Percentiles rank a stretch among this genome's conserved stretches.
Conservation (phyloP, 768 basidiomycete genomes). For the Clitopilus passeckerianus region DNA sequence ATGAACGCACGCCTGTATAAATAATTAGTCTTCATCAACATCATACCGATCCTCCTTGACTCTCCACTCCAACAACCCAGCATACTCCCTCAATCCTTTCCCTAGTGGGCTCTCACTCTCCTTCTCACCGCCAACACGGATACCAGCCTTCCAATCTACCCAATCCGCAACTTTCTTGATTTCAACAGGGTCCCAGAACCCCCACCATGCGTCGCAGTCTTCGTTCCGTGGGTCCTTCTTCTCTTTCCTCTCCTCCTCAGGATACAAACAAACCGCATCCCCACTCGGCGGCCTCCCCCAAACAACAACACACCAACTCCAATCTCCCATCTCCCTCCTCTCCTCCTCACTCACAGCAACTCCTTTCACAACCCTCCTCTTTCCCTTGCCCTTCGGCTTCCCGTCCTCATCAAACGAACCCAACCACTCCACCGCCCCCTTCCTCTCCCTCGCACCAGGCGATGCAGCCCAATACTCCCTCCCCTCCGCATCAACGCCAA, state of each 20-base stretch:
- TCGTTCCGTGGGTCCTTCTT: conserved; percentile 31
- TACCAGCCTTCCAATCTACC: conserved; percentile 46
- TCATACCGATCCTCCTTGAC: conserved; percentile 29
- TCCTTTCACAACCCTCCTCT: conserved; percentile 36
- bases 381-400: conserved; percentile 18
- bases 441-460: conserved; percentile 54
- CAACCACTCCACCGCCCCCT: conserved; percentile 40
- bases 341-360: conserved; percentile 39
- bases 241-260: conserved; percentile 6
- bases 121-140: conserved; percentile 26
- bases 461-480: conserved; percentile 65
- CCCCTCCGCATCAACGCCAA: conserved; percentile 70
- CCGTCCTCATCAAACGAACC: conserved; percentile 9
- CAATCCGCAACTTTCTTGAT: conserved; percentile 63
- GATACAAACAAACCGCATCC: neutral
- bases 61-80: conserved; percentile 57
- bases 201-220: conserved; percentile 77
- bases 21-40: neutral
- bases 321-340: conserved; percentile 48
- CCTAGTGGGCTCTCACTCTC: conserved; percentile 29
- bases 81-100: conserved; percentile 53
- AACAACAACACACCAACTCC: conserved; percentile 78
- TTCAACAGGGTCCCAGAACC: conserved; percentile 60
- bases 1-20: neutral
- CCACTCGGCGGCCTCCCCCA: conserved; percentile 49